phyloP scores from a whole-genome alignment of 176 grass and related monocot species.

The Carex littledalei region DNA sequence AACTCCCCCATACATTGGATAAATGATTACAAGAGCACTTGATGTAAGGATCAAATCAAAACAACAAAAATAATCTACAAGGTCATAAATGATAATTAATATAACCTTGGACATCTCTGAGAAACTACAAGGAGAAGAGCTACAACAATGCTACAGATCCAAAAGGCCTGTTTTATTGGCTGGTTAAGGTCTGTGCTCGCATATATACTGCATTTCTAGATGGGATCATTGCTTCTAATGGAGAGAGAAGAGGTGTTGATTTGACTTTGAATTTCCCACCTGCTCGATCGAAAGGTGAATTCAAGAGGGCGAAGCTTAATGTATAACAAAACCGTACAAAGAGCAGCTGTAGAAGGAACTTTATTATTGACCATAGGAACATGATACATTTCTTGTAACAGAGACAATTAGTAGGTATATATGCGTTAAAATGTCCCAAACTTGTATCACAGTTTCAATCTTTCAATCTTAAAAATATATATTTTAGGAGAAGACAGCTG shows the following conservation, averaged over 20 bases:
- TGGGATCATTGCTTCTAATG: too few species aligned
- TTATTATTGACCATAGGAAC: neutral
- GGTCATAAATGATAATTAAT: neutral
- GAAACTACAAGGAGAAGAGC: neutral
- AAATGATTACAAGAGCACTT: neutral
- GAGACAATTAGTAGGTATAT: too few species aligned
- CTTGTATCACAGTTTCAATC: too few species aligned
- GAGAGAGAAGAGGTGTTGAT: neutral
- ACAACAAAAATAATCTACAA: neutral
- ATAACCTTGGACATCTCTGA: constrained; percentile 20
- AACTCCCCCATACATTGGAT: neutral
- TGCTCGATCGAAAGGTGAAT: too few species aligned
- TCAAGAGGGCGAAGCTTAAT: too few species aligned
- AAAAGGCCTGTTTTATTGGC: neutral
- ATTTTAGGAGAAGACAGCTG: too few species aligned
- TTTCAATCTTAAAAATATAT: too few species aligned
- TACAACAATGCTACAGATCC: neutral
- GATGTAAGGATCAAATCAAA: neutral
- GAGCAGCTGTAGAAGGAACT: neutral
- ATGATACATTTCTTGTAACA: neutral
- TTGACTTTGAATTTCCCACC: neutral
- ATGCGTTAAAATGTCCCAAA: too few species aligned
- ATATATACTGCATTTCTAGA: neutral
- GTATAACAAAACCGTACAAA: neutral
- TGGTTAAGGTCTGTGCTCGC: too few species aligned